phyloP scores from a whole-genome alignment of 306 rosid species.

The Gleditsia sinensis region DNA sequence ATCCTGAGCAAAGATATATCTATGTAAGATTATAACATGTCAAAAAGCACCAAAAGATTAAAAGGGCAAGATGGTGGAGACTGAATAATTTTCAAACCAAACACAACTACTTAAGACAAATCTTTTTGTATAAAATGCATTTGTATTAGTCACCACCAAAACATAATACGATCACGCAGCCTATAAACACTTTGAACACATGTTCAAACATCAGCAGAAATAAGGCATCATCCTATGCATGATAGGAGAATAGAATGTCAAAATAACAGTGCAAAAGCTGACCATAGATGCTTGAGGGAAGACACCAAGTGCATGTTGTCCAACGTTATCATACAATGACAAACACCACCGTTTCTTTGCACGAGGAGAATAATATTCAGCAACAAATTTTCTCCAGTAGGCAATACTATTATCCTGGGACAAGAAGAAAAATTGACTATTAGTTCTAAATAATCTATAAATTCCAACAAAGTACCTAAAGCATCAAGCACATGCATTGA shows the following conservation, averaged over 20 bases:
- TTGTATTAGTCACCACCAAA: not conserved
- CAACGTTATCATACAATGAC: slow-evolving; percentile 83
- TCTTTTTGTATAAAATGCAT: not conserved
- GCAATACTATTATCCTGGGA: slow-evolving; percentile 87
- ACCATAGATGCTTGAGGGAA: slow-evolving; percentile 96
- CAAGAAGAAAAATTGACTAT: slow-evolving; percentile 25
- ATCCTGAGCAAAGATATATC: slow-evolving; percentile 56
- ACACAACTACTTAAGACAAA: not conserved
- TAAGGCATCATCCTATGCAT: not conserved
- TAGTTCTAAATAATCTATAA: not conserved
- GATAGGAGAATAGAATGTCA: not conserved
- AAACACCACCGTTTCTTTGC: slow-evolving; percentile 98
- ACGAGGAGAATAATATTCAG: slow-evolving; percentile 93
- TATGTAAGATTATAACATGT: slow-evolving; percentile 14
- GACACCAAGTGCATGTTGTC: slow-evolving; percentile 90
- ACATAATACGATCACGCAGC: slow-evolving; percentile 2
- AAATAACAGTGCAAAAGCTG: slow-evolving; percentile 31
- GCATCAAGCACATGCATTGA: not conserved
- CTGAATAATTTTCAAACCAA: not conserved
- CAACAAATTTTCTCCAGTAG: slow-evolving; percentile 98
- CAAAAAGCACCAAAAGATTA: not conserved
- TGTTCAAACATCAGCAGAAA: not conserved
- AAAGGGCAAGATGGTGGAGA: not conserved
- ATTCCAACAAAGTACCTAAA: not conserved
- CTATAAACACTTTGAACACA: not conserved